Conservation (phyloP, 192 early-diverging fungal species). For the Mortierella hygrophila region DNA sequence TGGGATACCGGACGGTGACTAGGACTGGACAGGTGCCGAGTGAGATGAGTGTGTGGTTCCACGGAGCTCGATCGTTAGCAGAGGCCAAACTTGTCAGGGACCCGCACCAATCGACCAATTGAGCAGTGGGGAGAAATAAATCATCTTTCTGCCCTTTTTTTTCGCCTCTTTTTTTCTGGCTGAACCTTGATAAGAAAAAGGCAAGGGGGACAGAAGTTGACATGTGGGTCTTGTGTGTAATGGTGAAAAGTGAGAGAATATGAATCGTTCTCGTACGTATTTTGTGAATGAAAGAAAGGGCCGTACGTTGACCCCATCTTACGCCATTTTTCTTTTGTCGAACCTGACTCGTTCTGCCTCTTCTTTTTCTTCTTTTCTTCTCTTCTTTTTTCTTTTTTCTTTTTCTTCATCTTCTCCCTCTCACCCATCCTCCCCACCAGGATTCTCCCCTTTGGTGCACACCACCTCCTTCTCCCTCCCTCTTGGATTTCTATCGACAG, state of each 20-base stretch:
- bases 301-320: not conserved
- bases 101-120: not conserved
- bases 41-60: constrained; percentile 49
- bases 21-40: constrained; percentile 20
- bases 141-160: not conserved
- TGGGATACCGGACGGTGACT: constrained; percentile 41
- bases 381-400: not conserved
- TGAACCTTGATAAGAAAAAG: constrained; percentile 2
- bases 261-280: not conserved
- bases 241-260: not conserved
- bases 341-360: not conserved
- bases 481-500: constrained; percentile 27
- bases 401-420: not conserved
- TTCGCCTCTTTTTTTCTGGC: not conserved
- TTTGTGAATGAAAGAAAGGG: not conserved
- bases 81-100: constrained; percentile 34
- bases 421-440: not conserved
- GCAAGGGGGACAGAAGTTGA: not conserved
- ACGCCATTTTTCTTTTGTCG: not conserved
- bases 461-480: not conserved
- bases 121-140: not conserved
- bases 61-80: constrained; percentile 37
- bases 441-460: not conserved
- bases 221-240: not conserved
- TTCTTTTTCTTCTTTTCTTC: too few species aligned